Evolutionary conservation across 306 rosid genomes (phyloP), one percentile per base, ranked within the genome.

Genomic region (Castanea crenata): DNA sequence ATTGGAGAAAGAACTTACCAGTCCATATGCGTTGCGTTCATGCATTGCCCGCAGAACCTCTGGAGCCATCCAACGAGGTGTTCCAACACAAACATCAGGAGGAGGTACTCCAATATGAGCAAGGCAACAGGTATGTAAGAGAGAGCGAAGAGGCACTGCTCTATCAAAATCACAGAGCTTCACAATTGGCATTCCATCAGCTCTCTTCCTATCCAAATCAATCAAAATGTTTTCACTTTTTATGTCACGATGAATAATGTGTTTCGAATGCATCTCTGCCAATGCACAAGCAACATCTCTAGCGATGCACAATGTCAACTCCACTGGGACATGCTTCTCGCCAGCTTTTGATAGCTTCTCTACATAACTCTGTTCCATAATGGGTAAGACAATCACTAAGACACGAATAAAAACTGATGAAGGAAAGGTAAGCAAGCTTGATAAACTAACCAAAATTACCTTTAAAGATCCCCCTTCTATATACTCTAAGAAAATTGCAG

Each of bases 11-110:
- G 41, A 64, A 46, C 93, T 74, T 86, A 96, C 99, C 91, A 93
- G 81, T 84, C 99, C 98, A 87, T 96, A 96, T 46, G 78, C 27
- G 23, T 55, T 82, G 12, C 56, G 78, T 70, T 91, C 41, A 78
- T 91, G 89, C 97, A 93, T 93, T 54, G 97, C 86, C 80, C 32
- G 93, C 87, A 96, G 76, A 75, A 93, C 99, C 86, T 96, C 99
- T 44, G 98, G 98, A 79, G 99, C 98, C 98, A 96, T 93, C 99
- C 99, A 96, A 34, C 93, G 90, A 76, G 98, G 99, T 6, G 99
- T 96, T 75, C 99, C 99, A 75, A 91, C 94, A 86, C 99, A 93
- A 65, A 89, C 86, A 81, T 83, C 85, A 55, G 98, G 88, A 67
- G 93, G 90, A 77, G 94, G 97, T 61, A 90, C 76, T 79, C 99